A percentile compares a stretch with the other conserved stretches of the same genome.
These are phyloP conservation scores for Diaporthe ilicicola DNA, from an alignment of 2,329 filamentous ascomycete genomes.

Conservation along the genomic window DNA sequence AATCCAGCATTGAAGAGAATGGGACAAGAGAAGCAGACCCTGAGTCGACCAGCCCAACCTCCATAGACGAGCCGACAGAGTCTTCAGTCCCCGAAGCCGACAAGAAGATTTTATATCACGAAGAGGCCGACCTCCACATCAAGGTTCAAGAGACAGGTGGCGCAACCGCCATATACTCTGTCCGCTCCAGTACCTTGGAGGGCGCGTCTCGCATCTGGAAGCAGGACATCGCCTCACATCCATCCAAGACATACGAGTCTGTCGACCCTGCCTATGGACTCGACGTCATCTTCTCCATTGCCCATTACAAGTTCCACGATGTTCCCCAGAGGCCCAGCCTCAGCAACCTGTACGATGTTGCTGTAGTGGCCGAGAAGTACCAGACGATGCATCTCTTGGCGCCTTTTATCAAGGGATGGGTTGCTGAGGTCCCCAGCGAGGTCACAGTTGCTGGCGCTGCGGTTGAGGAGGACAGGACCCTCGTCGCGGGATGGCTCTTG, in stretches of 20 bases:
- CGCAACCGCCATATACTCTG: slow-evolving; percentile 31
- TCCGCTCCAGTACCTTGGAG: slow-evolving; percentile 33
- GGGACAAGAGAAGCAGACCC: background rate
- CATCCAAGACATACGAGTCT: slow-evolving; percentile 11
- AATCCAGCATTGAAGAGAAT: background rate
- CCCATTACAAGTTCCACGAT: slow-evolving; percentile 38
- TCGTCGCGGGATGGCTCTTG: slow-evolving; percentile 37
- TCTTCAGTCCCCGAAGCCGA: background rate
- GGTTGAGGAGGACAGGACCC: slow-evolving; percentile 35
- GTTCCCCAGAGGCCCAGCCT: slow-evolving; percentile 31
- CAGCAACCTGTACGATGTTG: slow-evolving; percentile 35
- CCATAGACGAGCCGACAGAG: slow-evolving; percentile 8
- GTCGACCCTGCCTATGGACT: slow-evolving; percentile 34
- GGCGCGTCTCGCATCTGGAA: slow-evolving; percentile 34
- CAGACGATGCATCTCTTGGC: slow-evolving; percentile 35
- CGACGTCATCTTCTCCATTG: slow-evolving; percentile 37
- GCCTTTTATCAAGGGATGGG: slow-evolving; percentile 36
- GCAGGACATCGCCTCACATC: slow-evolving; percentile 9
- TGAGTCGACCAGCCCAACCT: background rate
- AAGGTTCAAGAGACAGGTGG: slow-evolving; percentile 28
- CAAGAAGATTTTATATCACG: slow-evolving; percentile 33
- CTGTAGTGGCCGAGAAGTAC: slow-evolving; percentile 36
- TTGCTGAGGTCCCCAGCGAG: slow-evolving; percentile 31
- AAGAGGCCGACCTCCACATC: slow-evolving; percentile 35
- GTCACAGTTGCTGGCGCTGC: slow-evolving; percentile 25